Evolutionary conservation across 2,329 filamentous ascomycete species (phyloP).

Genomic region (Gliomastix tumulicola): DNA sequence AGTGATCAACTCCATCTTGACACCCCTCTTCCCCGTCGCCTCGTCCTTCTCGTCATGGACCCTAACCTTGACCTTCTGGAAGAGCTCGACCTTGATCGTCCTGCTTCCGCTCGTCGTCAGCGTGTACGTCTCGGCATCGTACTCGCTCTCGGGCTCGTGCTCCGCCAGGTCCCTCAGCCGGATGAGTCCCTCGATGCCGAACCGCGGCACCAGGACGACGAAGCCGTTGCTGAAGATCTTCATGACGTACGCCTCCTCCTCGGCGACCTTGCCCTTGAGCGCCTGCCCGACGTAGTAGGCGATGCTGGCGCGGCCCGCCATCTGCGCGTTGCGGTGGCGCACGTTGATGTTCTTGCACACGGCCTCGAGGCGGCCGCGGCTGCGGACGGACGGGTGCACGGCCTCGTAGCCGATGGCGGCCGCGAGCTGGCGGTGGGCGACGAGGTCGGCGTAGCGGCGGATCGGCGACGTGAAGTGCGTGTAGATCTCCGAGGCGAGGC

Average conservation of each 20-base stretch:
- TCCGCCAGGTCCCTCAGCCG: constrained; percentile 75
- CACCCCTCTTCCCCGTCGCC: constrained; percentile 89
- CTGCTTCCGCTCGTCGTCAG: constrained; percentile 54
- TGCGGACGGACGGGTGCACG: constrained; percentile 74
- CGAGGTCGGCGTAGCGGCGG: constrained; percentile 92
- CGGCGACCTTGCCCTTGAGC: constrained; percentile 66
- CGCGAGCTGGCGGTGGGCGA: constrained; percentile 89
- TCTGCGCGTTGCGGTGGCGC: constrained; percentile 92
- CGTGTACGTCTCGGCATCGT: constrained; percentile 80
- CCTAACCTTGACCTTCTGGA: constrained; percentile 83
- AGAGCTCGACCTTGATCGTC: constrained; percentile 65
- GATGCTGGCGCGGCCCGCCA: constrained; percentile 87
- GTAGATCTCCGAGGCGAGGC: constrained; percentile 93
- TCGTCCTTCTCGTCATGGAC: constrained; percentile 93
- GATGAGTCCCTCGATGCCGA: constrained; percentile 91
- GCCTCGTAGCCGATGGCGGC: constrained; percentile 91
- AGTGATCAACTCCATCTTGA: constrained; percentile 63
- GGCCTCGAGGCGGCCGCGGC: constrained; percentile 77
- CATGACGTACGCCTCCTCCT: constrained; percentile 95
- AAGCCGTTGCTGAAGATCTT: constrained; percentile 96
- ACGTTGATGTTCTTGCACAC: constrained; percentile 99
- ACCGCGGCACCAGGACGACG: constrained; percentile 90
- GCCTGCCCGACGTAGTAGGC: constrained; percentile 98
- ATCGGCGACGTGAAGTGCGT: constrained; percentile 98
- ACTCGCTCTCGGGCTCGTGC: constrained; percentile 71